Conservation (phyloP, 2,329 filamentous ascomycete genomes). For the Pseudogymnoascus sp. region DNA sequence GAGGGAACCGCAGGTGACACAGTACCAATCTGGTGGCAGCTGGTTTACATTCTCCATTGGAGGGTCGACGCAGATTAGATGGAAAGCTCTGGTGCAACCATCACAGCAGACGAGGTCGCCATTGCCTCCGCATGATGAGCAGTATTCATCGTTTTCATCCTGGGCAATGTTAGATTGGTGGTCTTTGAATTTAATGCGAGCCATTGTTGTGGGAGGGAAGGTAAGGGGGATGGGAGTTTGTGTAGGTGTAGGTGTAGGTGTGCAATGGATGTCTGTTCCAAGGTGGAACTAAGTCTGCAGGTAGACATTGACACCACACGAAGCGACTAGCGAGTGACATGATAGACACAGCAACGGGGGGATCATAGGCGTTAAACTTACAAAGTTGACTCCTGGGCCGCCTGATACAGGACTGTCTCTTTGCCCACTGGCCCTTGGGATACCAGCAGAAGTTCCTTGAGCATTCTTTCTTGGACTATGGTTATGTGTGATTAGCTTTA, state of each 20-base stretch:
- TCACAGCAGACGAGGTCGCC: conserved; percentile 91
- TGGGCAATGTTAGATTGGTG: conserved; percentile 20
- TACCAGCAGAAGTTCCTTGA: not conserved
- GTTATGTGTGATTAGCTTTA: not conserved
- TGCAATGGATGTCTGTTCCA: not conserved
- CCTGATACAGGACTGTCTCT: not conserved
- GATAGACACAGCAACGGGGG: not conserved
- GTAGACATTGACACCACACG: not conserved
- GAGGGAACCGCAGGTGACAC: conserved; percentile 53
- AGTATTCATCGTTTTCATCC: conserved; percentile 83
- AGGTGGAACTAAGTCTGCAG: not conserved
- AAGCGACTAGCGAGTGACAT: not conserved
- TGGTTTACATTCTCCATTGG: conserved; percentile 48
- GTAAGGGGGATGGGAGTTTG: conserved; percentile 11
- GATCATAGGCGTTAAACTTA: not conserved
- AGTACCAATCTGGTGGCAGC: conserved; percentile 75
- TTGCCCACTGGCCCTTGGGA: not conserved
- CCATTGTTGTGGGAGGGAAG: conserved; percentile 13
- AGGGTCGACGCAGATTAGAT: conserved; percentile 81
- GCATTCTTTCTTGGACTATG: not conserved
- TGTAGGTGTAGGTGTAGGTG: not conserved
- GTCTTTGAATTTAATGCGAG: not conserved
- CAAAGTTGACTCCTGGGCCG: not conserved
- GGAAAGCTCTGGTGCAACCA: conserved; percentile 81
- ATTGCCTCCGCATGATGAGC: conserved; percentile 73